Percentiles rank a stretch among this genome's conserved stretches.
These are phyloP conservation scores for Aspergillus steynii DNA, from an alignment of 495 filamentous ascomycete species.

Conservation along the genomic window DNA sequence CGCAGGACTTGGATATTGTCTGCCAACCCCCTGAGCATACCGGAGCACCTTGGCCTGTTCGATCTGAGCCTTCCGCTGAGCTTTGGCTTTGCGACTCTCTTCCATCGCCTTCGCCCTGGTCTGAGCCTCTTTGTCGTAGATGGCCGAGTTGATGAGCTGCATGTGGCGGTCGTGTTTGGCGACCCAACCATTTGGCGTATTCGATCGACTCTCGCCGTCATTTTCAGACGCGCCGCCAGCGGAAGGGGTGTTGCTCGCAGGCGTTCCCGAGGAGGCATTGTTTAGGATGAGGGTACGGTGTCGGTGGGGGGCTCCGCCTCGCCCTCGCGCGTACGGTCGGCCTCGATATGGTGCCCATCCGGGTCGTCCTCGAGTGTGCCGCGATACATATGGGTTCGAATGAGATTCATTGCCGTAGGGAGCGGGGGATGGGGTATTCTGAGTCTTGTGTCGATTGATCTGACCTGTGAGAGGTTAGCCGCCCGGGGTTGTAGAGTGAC, in stretches of 20 bases:
- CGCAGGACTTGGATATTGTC: constrained; percentile 33
- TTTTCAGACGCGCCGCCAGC: constrained; percentile 40
- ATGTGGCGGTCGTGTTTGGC: constrained; percentile 80
- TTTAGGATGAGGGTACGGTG: constrained; percentile 77
- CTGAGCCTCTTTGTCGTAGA: constrained; percentile 76
- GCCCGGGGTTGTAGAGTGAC: constrained; percentile 16
- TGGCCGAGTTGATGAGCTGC: constrained; percentile 81
- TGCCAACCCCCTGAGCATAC: constrained; percentile 39
- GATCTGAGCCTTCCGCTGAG: constrained; percentile 56
- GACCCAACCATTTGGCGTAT: constrained; percentile 62
- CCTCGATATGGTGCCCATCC: constrained; percentile 50
- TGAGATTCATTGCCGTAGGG: constrained; percentile 26
- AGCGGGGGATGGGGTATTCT: constrained; percentile 41
- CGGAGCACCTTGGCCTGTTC: constrained; percentile 59
- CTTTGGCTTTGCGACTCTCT: constrained; percentile 63
- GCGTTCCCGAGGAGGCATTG: constrained; percentile 37
- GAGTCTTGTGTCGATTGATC: constrained; percentile 81
- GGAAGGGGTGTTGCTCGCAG: constrained; percentile 25
- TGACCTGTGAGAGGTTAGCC: constrained; percentile 56
- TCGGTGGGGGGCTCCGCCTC: constrained; percentile 53
- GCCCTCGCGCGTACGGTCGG: constrained; percentile 46
- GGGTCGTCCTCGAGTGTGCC: constrained; percentile 41
- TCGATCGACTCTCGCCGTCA: constrained; percentile 29
- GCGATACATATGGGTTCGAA: constrained; percentile 35
- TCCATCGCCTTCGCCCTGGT: constrained; percentile 74